These are phyloP conservation scores for Fusarium keratoplasticum DNA, from an alignment of 2,329 filamentous ascomycete genomes.

Conservation along the genomic window DNA sequence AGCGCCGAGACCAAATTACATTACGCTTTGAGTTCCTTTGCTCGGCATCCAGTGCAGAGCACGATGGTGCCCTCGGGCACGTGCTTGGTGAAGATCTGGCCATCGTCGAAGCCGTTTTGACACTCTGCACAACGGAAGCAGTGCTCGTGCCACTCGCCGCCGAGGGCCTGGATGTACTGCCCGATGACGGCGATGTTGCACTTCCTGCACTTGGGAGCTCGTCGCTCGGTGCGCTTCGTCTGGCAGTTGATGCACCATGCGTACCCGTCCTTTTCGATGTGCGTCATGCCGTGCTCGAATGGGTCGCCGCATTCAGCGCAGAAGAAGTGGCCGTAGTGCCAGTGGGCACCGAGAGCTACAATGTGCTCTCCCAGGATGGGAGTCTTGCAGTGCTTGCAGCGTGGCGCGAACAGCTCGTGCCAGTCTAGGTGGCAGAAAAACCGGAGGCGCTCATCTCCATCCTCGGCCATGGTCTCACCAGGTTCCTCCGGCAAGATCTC, in stretches of 20 bases:
- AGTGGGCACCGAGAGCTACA: slow-evolving; percentile 92
- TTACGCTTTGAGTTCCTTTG: slow-evolving; percentile 68
- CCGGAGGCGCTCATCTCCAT: slow-evolving; percentile 78
- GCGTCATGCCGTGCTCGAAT: slow-evolving; percentile 77
- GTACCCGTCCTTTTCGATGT: slow-evolving; percentile 95
- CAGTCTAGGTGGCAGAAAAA: slow-evolving; percentile 99
- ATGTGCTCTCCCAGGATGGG: slow-evolving; percentile 96
- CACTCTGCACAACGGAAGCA: slow-evolving; percentile 86
- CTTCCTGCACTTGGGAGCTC: slow-evolving; percentile 86
- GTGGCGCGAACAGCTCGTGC: slow-evolving; percentile 92
- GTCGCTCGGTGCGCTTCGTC: slow-evolving; percentile 89
- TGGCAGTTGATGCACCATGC: slow-evolving; percentile 97
- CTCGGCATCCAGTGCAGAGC: slow-evolving; percentile 71
- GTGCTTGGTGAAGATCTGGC: slow-evolving; percentile 72
- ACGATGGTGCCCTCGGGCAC: slow-evolving; percentile 63
- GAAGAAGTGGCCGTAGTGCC: slow-evolving; percentile 98
- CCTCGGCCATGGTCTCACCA: slow-evolving; percentile 73
- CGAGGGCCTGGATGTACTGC: slow-evolving; percentile 88
- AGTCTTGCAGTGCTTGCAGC: slow-evolving; percentile 95
- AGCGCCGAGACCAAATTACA: slow-evolving; percentile 21
- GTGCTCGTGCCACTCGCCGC: slow-evolving; percentile 90
- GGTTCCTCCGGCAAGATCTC: slow-evolving; percentile 72
- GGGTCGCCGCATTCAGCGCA: slow-evolving; percentile 98
- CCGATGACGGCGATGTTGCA: slow-evolving; percentile 89
- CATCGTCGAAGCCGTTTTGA: slow-evolving; percentile 70